Conservation (phyloP, 1,284 basidiomycete species). For the Phlebopus sp. region DNA sequence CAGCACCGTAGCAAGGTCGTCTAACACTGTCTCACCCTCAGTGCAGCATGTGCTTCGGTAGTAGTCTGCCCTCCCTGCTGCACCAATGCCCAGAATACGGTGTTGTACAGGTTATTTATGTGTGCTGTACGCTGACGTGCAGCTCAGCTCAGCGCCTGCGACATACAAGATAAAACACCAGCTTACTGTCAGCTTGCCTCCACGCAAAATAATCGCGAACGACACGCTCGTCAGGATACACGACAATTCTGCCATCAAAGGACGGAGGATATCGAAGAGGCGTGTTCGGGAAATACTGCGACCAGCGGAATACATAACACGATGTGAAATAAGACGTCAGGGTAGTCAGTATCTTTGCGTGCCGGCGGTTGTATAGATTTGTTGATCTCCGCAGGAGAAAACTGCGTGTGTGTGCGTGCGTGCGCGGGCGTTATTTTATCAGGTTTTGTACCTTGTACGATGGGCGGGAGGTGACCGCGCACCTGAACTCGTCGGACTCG, state of each 20-base stretch:
- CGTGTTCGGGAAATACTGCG: constrained; percentile 69
- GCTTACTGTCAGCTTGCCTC: constrained; percentile 93
- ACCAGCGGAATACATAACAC: constrained; percentile 88
- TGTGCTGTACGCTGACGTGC: constrained; percentile 62
- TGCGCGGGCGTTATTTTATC: no score
- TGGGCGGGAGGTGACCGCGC: constrained; percentile 16
- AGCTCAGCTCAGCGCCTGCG: constrained; percentile 18
- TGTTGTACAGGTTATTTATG: constrained; percentile 98
- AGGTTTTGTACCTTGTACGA: neutral
- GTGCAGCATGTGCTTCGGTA: constrained; percentile 77
- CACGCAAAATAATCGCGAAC: constrained; percentile 93
- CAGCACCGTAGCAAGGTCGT: neutral
- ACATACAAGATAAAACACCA: neutral
- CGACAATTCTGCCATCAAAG: constrained; percentile 88
- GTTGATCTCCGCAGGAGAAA: constrained; percentile 83
- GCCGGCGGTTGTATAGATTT: constrained; percentile 79
- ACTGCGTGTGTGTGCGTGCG: constrained; percentile 47
- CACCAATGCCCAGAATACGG: constrained; percentile 92
- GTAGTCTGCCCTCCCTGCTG: constrained; percentile 75
- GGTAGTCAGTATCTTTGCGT: constrained; percentile 88
- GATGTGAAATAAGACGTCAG: constrained; percentile 92
- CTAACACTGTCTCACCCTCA: constrained; percentile 42
- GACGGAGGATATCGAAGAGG: constrained; percentile 80
- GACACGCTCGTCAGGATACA: constrained; percentile 75
- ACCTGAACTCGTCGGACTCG: constrained; percentile 97